Evolutionary conservation across 2,329 filamentous ascomycete genomes (phyloP), one percentile per base, ranked within the genome.

Genomic region (Monosporascus sp.): DNA sequence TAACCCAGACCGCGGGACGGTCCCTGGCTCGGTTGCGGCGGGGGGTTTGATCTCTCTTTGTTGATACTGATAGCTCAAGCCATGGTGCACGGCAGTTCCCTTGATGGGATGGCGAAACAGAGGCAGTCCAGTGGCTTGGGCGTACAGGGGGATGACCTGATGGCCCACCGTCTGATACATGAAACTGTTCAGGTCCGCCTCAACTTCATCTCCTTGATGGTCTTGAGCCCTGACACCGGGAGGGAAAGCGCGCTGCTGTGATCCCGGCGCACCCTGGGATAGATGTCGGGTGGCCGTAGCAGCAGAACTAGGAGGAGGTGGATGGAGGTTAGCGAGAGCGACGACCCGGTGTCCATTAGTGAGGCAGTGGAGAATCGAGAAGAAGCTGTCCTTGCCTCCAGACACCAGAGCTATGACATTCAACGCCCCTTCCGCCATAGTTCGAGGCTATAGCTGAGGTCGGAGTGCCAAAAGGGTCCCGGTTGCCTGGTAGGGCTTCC

Each of bases 91-190:
- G 1, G 90, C 88, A 5, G 73, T 75, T 41, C 93, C 94, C 1
- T 70, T 67, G 60, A 97, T 97, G 50, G 83, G 75, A 61, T 86
- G 82, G 20, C 94, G 85, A 70, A 94, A 97, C 2, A 99, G 78
- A 24, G 93, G 93, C 36, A 97, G 77, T 0, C 80, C 84, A 2
- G 96, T 84, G 36, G 90, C 91, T 47, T 81, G 71, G 55, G 86
- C 85, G 68, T 97, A 97, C 17, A 96, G 79, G 2, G 92, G 90
- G 53, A 97, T 86, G 18, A 97, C 76, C 53, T 84, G 80, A 71
- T 97, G 90, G 14, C 94, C 94, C 55, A 97, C 89, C 3, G 94
- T 99, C 76, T 99, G 94, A 76, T 97, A 99, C 94, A 99, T 99
- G 84, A 94, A 97, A 74, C 92, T 97, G 71, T 99, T 90, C 62